Conservation (phyloP, 177 flowering plant genomes). For the Vitis hybrid region DNA sequence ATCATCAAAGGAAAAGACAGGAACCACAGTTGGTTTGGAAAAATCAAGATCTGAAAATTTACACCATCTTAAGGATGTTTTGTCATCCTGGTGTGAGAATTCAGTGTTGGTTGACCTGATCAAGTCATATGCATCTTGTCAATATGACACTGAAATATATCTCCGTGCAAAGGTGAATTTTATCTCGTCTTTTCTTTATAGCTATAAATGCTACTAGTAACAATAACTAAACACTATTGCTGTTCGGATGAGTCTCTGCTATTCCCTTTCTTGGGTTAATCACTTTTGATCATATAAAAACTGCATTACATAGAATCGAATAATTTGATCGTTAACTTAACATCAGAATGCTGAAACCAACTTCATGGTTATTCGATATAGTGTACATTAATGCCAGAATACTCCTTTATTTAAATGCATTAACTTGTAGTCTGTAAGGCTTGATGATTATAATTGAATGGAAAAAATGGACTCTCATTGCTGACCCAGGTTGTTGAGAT, state of each 20-base stretch:
- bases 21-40: conserved; percentile 18
- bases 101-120: conserved; percentile 51
- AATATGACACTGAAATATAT: conserved; percentile 38
- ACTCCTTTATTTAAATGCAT: no score
- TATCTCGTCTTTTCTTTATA: neutral
- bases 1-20: conserved; percentile 29
- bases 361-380: no score
- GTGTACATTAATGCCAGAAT: no score
- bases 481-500: no score
- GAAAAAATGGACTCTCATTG: no score
- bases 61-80: conserved; percentile 33
- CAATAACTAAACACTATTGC: no score
- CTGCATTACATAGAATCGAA: no score
- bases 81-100: conserved; percentile 52
- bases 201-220: neutral
- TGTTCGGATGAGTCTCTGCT: neutral
- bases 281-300: no score
- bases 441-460: no score
- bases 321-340: no score
- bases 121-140: conserved; percentile 52
- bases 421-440: no score
- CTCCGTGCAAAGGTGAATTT: conserved; percentile 57
- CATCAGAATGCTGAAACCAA: no score
- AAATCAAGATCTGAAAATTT: conserved; percentile 23
- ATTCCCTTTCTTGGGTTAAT: neutral